Evolutionary conservation across 169 alveolate species (phyloP).

Genomic region (Perkinsus olseni): DNA sequence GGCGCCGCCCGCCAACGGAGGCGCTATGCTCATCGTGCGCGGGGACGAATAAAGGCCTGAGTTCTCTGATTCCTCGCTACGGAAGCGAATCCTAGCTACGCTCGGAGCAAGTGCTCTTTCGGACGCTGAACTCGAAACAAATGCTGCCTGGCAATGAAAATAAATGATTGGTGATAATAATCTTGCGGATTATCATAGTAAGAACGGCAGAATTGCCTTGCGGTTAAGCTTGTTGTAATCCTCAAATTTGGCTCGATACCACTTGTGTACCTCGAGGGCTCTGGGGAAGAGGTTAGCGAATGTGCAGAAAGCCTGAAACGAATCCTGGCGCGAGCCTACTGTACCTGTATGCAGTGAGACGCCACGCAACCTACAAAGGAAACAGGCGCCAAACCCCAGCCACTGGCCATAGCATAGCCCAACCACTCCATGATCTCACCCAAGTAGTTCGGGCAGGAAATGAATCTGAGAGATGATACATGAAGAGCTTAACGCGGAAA

Average conservation of each 20-base stretch:
- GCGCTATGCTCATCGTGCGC: neutral
- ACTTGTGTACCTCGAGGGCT: conserved; percentile 5
- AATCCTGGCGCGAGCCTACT: too few species aligned
- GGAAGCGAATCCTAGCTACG: too few species aligned
- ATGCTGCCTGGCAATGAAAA: too few species aligned
- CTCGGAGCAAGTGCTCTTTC: too few species aligned
- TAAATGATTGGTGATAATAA: too few species aligned
- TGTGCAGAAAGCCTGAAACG: neutral
- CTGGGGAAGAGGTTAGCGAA: conserved; percentile 2
- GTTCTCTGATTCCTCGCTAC: too few species aligned
- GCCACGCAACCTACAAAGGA: neutral
- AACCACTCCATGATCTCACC: conserved; percentile 17
- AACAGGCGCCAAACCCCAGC: neutral
- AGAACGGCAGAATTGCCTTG: conserved; percentile 6
- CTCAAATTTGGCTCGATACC: conserved; percentile 4
- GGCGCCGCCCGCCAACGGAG: too few species aligned
- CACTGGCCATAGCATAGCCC: conserved; percentile 8
- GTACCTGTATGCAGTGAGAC: neutral
- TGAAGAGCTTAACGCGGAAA: too few species aligned
- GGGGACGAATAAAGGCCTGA: neutral
- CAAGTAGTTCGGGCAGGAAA: conserved; percentile 15
- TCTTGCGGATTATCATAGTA: neutral
- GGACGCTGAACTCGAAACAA: too few species aligned
- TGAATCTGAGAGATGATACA: neutral
- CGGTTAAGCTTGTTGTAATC: neutral